Percentiles rank a stretch among this genome's conserved stretches.
phyloP scores from a whole-genome alignment of 2,329 filamentous ascomycete genomes.

The Sclerotinia minor region DNA sequence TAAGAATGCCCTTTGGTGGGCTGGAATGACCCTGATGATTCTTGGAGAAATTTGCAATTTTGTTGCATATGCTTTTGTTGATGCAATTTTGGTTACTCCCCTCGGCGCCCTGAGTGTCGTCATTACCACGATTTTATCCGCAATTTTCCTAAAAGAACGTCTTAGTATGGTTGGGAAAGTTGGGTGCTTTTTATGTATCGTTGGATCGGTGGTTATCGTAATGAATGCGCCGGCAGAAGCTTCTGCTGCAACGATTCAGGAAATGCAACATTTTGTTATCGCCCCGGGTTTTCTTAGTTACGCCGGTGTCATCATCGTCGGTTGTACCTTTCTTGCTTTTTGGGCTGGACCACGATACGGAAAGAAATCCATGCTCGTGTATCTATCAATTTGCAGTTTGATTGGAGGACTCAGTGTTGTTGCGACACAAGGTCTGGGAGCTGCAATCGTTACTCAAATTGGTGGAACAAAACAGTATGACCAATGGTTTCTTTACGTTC shows the following conservation, averaged over 20 bases:
- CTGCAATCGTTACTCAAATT: slow-evolving; percentile 85
- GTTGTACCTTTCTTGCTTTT: slow-evolving; percentile 68
- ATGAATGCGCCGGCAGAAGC: slow-evolving; percentile 88
- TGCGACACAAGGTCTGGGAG: slow-evolving; percentile 86
- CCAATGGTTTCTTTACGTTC: slow-evolving; percentile 93
- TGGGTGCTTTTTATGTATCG: slow-evolving; percentile 90
- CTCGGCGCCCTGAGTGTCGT: slow-evolving; percentile 90
- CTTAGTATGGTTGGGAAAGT: slow-evolving; percentile 95
- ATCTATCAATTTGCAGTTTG: slow-evolving; percentile 93
- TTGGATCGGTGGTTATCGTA: slow-evolving; percentile 90
- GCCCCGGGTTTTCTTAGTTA: slow-evolving; percentile 84
- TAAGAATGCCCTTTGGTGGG: slow-evolving; percentile 94
- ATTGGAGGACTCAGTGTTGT: slow-evolving; percentile 94
- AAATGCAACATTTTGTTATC: slow-evolving; percentile 88
- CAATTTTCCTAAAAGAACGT: slow-evolving; percentile 93
- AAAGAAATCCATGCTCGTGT: slow-evolving; percentile 97
- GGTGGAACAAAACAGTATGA: slow-evolving; percentile 86
- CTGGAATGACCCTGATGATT: slow-evolving; percentile 95
- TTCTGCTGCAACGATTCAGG: slow-evolving; percentile 81
- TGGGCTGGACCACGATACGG: slow-evolving; percentile 86
- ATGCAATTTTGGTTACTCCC: slow-evolving; percentile 92
- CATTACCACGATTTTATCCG: slow-evolving; percentile 84
- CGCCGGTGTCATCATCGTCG: slow-evolving; percentile 77
- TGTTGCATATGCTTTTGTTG: slow-evolving; percentile 93
- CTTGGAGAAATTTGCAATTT: slow-evolving; percentile 96